Percentiles rank a stretch among this genome's conserved stretches.
Conservation (phyloP, 2,329 filamentous ascomycete species). For the Knoxdaviesia capensis region DNA sequence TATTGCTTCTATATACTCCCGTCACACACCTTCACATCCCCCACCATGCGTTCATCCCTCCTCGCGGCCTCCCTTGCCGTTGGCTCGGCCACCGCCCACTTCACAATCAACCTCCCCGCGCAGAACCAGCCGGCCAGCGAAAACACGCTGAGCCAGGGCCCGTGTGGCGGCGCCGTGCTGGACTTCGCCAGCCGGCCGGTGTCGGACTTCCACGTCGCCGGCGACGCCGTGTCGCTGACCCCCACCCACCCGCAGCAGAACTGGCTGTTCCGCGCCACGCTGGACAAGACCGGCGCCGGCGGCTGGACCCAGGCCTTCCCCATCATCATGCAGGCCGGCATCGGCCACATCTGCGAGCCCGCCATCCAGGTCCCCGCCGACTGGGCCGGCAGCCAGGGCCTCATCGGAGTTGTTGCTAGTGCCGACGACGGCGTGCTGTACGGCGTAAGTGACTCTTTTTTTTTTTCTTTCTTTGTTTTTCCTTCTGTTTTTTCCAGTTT, state of each 20-base stretch:
- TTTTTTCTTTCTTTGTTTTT: not conserved
- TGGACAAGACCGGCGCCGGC: conserved; percentile 21
- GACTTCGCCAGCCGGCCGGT: conserved; percentile 25
- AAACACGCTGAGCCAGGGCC: conserved; percentile 20
- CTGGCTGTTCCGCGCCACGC: conserved; percentile 37
- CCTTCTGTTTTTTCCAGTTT: not conserved
- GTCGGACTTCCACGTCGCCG: conserved; percentile 35
- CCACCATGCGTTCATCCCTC: conserved; percentile 14
- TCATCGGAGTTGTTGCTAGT: conserved; percentile 29
- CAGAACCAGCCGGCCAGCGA: conserved; percentile 28
- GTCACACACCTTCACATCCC: conserved; percentile 2
- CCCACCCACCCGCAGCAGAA: conserved; percentile 30
- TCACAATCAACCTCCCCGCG: conserved; percentile 26
- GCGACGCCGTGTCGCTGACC: conserved; percentile 27
- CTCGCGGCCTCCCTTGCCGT: conserved; percentile 18
- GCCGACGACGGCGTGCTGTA: conserved; percentile 35
- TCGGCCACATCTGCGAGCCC: conserved; percentile 32
- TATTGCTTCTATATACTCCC: not conserved
- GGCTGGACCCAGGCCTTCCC: conserved; percentile 36
- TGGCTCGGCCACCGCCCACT: conserved; percentile 27
- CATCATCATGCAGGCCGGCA: conserved; percentile 30
- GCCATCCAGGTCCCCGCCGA: conserved; percentile 23
- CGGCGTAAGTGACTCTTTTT: conserved; percentile 21
- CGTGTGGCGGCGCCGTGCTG: conserved; percentile 33
- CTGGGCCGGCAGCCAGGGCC: conserved; percentile 33